Percentiles rank a stretch among this genome's conserved stretches.
These are phyloP conservation scores for Ceratobasidium sp. DNA, from an alignment of 1,284 basidiomycete genomes.

Conservation along the genomic window DNA sequence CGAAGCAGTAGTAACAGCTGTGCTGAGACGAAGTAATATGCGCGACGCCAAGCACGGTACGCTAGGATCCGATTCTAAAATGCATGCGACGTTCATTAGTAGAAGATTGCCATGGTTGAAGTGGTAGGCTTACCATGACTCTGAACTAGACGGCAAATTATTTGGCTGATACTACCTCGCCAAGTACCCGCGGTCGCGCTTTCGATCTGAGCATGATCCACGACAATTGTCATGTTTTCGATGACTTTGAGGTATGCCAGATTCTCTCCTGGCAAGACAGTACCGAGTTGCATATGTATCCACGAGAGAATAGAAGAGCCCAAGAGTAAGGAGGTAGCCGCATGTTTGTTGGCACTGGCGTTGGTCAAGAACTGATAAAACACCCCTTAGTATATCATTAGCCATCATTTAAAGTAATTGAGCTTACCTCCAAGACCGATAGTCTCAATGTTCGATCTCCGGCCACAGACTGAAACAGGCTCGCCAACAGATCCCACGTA, in stretches of 20 bases:
- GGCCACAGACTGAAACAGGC: constrained; percentile 74
- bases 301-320: constrained; percentile 77
- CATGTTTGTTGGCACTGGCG: constrained; percentile 72
- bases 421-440: constrained; percentile 72
- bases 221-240: constrained; percentile 68
- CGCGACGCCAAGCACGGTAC: not conserved
- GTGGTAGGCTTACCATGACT: not conserved
- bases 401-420: constrained; percentile 23
- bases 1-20: not conserved
- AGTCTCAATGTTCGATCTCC: constrained; percentile 65
- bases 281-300: constrained; percentile 76
- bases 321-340: constrained; percentile 72
- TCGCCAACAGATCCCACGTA: constrained; percentile 87
- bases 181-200: constrained; percentile 44
- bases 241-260: constrained; percentile 74
- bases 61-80: constrained; percentile 7
- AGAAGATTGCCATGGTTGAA: not conserved
- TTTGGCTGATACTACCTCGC: constrained; percentile 40
- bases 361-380: constrained; percentile 70
- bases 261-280: constrained; percentile 57
- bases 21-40: constrained; percentile 19
- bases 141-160: constrained; percentile 3
- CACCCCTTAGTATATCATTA: constrained; percentile 6
- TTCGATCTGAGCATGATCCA: constrained; percentile 46
- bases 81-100: not conserved